Evolutionary conservation across 495 filamentous ascomycete genomes (phyloP), one percentile per base, ranked within the genome.

Genomic region (Penicillium ochrochloron): DNA sequence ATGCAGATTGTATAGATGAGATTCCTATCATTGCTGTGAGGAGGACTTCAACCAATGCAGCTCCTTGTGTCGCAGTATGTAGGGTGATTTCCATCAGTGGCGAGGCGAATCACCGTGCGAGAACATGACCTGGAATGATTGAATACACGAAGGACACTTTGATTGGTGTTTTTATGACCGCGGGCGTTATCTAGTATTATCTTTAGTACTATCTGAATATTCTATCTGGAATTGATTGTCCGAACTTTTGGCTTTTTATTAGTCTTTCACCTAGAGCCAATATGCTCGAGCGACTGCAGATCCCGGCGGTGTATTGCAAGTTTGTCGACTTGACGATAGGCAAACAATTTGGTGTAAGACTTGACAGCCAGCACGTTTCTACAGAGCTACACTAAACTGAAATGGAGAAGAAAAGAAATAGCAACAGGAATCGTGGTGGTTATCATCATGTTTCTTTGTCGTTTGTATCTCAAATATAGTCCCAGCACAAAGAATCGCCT

Each of bases 231-330:
- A 11, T 14, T 37, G 9, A 41, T 41, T 3, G 15, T 41, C 37
- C 15, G 0, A 15, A 5, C 5, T 17, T 46, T 46, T 46, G 42
- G 21, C n/a, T 23, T 23, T 54, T 0, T 15, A 33, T 54, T 33
- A n/a, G 15, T 31, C 17, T 54, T 54, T 54, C 6, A 9, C 8
- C 27, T 31, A 5, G 27, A 54, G 27, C 15, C 14, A 35, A 37
- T 25, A 37, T 31, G 19, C 48, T 35, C 17, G 12, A 56, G 33
- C 31, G 31, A 56, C 33, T n/a, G 31, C 19, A 19, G 29, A 35
- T 37, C 37, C 19, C 53, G 53, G 53, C 53, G 53, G 53, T 37
- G 53, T 56, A 56, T n/a, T n/a, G 52, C 19, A 55, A 3, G 11
- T 3, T 12, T 19, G 17, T 21, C 1, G 17, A 33, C 33, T 25